Evolutionary conservation across 345 rosid species (phyloP), one percentile per base, ranked within the genome.

Genomic region (Citrus glauca): DNA sequence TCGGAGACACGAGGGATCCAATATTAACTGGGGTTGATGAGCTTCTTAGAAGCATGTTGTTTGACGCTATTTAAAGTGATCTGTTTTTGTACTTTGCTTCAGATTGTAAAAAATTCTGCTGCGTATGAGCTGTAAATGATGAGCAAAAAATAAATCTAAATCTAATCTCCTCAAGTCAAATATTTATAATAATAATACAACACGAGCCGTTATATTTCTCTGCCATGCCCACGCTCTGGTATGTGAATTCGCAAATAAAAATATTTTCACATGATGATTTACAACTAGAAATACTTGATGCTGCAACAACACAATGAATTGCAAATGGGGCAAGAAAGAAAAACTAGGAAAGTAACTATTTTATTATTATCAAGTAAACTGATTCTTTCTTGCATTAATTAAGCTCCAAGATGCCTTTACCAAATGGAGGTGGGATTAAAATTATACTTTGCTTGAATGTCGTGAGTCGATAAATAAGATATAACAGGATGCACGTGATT

Each of bases 41-140:
- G 75, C 83, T 82, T 69, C 81, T 75, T 1, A 69, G 67, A 64
- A 76, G 79, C 89, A 79, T 82, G 71, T 33, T 74, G 20, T 38
- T 67, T 77, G 27, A 40, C 0, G 24, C n/a, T 5, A 4, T 5
- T 22, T 38, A 67, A 69, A 27, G 66, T 62, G 33, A 50, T 48
- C 11, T 14, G 33, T 1, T 25, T 17, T 53, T 37, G 53, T 69
- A 8, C 67, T 14, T 55, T 55, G 75, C 63, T 71, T 71, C 42
- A 55, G 65, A 72, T 33, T 10, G 30, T 24, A 35, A 33, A 42
- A 42, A 33, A 65, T n/a, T n/a, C 64, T 72, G 22, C 32, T 25
- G 30, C 45, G 0, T n/a, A 24, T 59, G 65, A 37, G 76, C 56
- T 73, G 65, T 57, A 20, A 56, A 72, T 55, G 32, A 72, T 10